Evolutionary conservation across 768 basidiomycete genomes (phyloP).

Genomic region (Gloeostereum incarnatum): DNA sequence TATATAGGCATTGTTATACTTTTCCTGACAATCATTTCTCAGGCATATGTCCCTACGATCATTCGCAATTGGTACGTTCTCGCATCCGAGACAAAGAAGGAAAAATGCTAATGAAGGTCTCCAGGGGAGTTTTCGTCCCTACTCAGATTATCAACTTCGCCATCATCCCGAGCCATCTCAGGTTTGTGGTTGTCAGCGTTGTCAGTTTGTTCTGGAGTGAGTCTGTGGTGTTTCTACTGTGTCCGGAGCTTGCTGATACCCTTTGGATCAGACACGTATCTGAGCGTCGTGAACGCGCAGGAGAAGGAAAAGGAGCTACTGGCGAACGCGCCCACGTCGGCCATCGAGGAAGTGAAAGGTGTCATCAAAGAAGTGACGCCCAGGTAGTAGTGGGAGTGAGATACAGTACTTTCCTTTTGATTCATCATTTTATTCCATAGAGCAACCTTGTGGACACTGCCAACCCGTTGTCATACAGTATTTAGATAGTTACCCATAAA

Average conservation of each 20-base stretch:
- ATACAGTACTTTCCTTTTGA: no score
- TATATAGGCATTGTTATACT: neutral
- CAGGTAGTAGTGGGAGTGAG: no score
- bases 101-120: neutral
- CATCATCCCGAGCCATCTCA: slow-evolving; percentile 66
- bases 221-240: slow-evolving; percentile 17
- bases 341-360: no score
- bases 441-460: no score
- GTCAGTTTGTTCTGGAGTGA: slow-evolving; percentile 80
- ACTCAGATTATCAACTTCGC: slow-evolving; percentile 76
- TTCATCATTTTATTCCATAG: no score
- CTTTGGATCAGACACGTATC: slow-evolving; percentile 40
- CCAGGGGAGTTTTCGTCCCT: slow-evolving; percentile 66
- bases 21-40: neutral
- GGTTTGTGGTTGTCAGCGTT: slow-evolving; percentile 65
- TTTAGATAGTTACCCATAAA: no score
- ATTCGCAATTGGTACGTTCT: slow-evolving; percentile 60
- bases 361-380: no score
- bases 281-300: slow-evolving; percentile 48
- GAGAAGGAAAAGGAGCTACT: slow-evolving; percentile 19
- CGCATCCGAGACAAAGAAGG: no score
- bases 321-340: no score
- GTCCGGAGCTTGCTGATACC: neutral
- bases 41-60: slow-evolving; percentile 69
- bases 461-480: no score